phyloP scores from a whole-genome alignment of 345 rosid genomes.

The Eucalyptus marginata region DNA sequence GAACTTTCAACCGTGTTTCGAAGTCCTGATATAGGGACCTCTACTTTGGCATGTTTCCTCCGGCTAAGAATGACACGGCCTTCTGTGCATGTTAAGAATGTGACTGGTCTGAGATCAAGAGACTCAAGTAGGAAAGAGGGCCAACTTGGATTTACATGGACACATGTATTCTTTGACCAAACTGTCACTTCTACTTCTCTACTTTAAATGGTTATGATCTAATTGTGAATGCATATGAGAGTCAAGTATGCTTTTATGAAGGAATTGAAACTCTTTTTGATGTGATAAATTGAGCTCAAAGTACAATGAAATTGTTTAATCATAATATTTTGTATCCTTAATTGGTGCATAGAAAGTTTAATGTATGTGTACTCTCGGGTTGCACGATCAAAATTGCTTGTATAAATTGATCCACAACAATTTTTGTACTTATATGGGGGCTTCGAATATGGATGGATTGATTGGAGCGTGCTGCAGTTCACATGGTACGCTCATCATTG shows the following conservation, averaged over 20 bases:
- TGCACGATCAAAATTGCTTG: background rate
- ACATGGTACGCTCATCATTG: too few species aligned
- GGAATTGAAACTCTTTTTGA: background rate
- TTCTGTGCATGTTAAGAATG: background rate
- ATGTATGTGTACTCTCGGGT: rapidly evolving
- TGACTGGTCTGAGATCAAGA: background rate
- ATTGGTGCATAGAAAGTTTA: background rate
- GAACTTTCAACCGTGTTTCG: background rate
- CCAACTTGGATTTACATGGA: background rate
- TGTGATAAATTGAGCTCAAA: background rate
- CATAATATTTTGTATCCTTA: background rate
- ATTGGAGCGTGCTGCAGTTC: rapidly evolving
- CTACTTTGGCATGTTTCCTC: background rate
- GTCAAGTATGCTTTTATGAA: background rate
- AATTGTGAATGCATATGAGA: background rate
- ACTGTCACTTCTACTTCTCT: background rate
- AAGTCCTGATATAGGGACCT: background rate
- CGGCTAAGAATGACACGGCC: background rate
- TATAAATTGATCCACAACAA: background rate
- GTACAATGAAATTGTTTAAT: background rate
- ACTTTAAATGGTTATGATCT: background rate
- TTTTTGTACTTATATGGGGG: background rate
- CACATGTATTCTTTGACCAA: background rate
- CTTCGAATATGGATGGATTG: background rate
- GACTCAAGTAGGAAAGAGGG: background rate